Conservation (phyloP, 1,284 basidiomycete species). For the Ustilago tritici region DNA sequence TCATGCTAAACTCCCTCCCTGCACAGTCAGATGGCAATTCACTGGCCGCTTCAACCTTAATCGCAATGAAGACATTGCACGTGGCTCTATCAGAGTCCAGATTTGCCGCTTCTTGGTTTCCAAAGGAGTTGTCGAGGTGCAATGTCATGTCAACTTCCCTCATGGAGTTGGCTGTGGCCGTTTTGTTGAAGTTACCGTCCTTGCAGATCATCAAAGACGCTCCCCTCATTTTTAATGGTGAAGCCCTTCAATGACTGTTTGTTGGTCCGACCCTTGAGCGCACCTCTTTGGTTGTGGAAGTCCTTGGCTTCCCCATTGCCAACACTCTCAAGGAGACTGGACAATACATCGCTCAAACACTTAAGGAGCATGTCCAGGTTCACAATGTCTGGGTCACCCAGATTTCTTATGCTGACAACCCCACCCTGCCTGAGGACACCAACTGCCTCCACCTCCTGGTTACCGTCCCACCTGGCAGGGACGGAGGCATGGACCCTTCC, state of each 20-base stretch:
- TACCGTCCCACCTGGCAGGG: no score
- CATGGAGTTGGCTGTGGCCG: neutral
- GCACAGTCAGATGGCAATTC: slow-evolving; percentile 3
- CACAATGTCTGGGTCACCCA: no score
- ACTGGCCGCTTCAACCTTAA: neutral
- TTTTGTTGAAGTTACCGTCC: neutral
- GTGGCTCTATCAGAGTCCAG: neutral
- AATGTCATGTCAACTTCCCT: neutral
- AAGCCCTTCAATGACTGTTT: neutral
- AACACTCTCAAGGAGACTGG: no score
- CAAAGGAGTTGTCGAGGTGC: neutral
- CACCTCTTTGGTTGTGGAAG: no score
- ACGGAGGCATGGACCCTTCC: no score
- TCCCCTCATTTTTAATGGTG: neutral
- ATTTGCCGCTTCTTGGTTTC: neutral
- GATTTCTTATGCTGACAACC: no score
- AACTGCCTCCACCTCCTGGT: no score
- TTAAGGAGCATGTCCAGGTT: no score
- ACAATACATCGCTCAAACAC: no score
- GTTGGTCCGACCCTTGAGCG: neutral
- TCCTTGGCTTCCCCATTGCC: no score
- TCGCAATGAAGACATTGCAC: neutral
- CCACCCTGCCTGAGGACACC: no score
- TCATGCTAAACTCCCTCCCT: neutral
- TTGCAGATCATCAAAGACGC: neutral